These are phyloP conservation scores for Oropetium thomaeum DNA, from an alignment of 176 grass and related monocot genomes.

Conservation along the genomic window DNA sequence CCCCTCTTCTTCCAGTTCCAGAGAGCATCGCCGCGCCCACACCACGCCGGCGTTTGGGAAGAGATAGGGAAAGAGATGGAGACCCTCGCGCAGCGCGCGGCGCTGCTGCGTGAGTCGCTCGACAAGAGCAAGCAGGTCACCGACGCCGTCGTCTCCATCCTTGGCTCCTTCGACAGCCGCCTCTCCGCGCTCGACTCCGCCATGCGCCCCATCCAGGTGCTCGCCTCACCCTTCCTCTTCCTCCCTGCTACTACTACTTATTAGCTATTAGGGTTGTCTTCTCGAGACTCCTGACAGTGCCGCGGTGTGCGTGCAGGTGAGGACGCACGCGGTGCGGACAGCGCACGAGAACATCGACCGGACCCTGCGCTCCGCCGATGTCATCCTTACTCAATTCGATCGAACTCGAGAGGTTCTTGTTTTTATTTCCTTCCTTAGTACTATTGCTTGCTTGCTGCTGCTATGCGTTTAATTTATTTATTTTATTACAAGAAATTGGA, in stretches of 20 bases:
- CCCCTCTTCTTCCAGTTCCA: not conserved
- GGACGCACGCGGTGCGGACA: constrained; percentile 74
- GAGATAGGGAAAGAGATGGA: too few relatives aligned
- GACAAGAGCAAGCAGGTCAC: constrained; percentile 60
- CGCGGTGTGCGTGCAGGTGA: constrained; percentile 29
- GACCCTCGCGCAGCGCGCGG: constrained; percentile 57
- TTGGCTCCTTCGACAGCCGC: constrained; percentile 93
- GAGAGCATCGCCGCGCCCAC: not conserved
- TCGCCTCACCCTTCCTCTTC: not conserved
- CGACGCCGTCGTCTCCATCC: constrained; percentile 72
- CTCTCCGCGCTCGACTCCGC: constrained; percentile 85
- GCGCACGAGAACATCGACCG: constrained; percentile 99
- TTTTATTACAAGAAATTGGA: not conserved
- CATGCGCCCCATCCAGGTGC: constrained; percentile 92
- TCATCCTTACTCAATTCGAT: constrained; percentile 90
- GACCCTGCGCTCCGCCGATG: constrained; percentile 85
- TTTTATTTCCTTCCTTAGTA: not conserved
- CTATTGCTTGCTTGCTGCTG: too few relatives aligned
- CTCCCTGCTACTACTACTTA: not conserved
- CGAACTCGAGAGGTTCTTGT: constrained; percentile 60
- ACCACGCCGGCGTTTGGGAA: not conserved
- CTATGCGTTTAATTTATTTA: not conserved
- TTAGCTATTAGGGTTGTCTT: not conserved
- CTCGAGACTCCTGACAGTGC: not conserved
- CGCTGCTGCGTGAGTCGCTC: constrained; percentile 77